phyloP scores from a whole-genome alignment of 73 alveolate genomes.

The Urostyla sp. region DNA sequence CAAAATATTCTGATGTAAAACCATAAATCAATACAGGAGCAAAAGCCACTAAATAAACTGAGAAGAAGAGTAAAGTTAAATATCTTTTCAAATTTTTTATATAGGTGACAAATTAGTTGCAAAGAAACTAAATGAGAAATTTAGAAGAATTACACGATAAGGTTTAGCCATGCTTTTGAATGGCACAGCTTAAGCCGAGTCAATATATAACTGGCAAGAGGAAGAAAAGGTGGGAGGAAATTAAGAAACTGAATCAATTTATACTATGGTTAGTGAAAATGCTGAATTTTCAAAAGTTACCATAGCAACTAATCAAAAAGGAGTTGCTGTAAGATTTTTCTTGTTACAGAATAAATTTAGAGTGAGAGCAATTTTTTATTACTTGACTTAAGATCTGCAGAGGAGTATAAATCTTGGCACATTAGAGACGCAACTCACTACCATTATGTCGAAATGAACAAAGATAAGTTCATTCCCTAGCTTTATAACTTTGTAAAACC shows the following conservation, averaged over 20 bases:
- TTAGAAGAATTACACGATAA: conserved; percentile 81
- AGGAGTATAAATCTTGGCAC: conserved; percentile 78
- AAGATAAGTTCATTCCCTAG: conserved; percentile 87
- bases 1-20: conserved; percentile 89
- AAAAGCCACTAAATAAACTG: conserved; percentile 91
- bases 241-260: conserved; percentile 28
- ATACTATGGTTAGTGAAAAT: conserved; percentile 51
- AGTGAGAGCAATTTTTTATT: conserved; percentile 81
- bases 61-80: conserved; percentile 73
- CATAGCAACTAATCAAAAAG: conserved; percentile 81
- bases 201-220: conserved; percentile 37
- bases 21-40: conserved; percentile 91
- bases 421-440: conserved; percentile 78
- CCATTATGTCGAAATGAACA: conserved; percentile 79
- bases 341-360: neutral
- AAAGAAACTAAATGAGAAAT: conserved; percentile 83
- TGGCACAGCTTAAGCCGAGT: neutral
- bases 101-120: conserved; percentile 78
- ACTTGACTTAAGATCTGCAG: conserved; percentile 87
- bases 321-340: conserved; percentile 60
- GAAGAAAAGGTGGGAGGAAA: conserved; percentile 27
- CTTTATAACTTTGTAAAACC: conserved; percentile 72
- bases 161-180: conserved; percentile 75
- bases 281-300: conserved; percentile 77
- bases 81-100: neutral